phyloP scores from a whole-genome alignment of 208 protist species.

The Polymyxa betae region DNA sequence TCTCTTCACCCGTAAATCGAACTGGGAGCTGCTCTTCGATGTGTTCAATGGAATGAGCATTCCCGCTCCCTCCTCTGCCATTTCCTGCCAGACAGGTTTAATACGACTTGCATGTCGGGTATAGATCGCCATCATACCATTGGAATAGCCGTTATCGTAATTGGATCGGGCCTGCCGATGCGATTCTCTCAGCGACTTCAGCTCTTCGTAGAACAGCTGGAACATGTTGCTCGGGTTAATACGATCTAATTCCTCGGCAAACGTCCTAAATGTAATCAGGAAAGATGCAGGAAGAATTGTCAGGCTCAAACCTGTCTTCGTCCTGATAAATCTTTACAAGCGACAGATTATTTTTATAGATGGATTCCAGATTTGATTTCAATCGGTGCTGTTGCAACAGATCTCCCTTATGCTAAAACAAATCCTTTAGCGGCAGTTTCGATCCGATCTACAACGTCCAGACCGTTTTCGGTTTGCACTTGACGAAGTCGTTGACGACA shows the following conservation, averaged over 20 bases:
- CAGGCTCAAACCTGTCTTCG: not conserved
- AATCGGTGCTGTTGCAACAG: conserved; percentile 46
- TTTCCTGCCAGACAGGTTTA: not conserved
- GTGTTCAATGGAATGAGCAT: not conserved
- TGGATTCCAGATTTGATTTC: not conserved
- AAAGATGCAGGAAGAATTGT: not conserved
- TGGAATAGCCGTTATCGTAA: not conserved
- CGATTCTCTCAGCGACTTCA: not conserved
- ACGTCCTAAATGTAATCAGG: conserved; percentile 8
- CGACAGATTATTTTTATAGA: not conserved
- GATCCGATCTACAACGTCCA: not conserved
- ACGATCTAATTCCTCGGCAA: conserved; percentile 18
- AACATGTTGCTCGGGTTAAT: conserved; percentile 4
- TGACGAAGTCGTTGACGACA: conserved; percentile 51
- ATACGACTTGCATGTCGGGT: not conserved
- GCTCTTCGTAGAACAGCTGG: conserved; percentile 11
- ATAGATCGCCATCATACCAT: not conserved
- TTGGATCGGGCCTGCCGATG: not conserved
- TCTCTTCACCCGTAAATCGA: conserved; percentile 67
- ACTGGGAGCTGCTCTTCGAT: conserved; percentile 56
- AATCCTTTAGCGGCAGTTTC: not conserved
- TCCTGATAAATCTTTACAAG: conserved; percentile 9
- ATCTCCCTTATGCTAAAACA: conserved; percentile 36
- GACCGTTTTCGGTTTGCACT: conserved; percentile 47
- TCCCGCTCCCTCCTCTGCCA: not conserved